Conservation (phyloP, 352 stramenopile species). For the Thraustochytrium sp. region DNA sequence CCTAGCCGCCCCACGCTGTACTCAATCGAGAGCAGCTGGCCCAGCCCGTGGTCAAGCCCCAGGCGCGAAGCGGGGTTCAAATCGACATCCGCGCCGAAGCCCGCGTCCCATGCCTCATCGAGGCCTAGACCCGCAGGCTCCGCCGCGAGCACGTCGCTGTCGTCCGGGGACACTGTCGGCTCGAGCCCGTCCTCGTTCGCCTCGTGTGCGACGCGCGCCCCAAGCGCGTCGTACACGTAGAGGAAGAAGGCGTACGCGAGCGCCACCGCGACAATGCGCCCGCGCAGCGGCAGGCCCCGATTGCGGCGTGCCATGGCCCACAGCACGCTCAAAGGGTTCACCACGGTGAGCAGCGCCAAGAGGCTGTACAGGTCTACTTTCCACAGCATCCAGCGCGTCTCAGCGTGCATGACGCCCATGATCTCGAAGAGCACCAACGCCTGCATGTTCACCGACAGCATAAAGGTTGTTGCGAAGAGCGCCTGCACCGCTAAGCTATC, state of each 20-base stretch:
- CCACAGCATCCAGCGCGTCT: constrained; percentile 34
- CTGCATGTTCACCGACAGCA: constrained; percentile 39
- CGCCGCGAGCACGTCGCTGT: background rate
- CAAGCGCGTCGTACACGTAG: background rate
- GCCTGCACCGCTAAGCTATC: constrained; percentile 2
- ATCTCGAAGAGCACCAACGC: constrained; percentile 32
- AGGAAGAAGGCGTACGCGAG: background rate
- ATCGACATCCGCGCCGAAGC: too few relatives aligned
- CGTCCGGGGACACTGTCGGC: too few relatives aligned
- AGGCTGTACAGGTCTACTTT: constrained; percentile 27
- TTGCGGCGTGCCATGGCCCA: background rate
- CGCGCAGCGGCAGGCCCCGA: background rate
- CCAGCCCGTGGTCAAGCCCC: background rate
- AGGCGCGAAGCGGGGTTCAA: too few relatives aligned
- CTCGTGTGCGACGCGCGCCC: background rate
- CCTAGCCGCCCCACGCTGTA: constrained; percentile 11
- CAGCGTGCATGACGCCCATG: constrained; percentile 27
- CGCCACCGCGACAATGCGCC: background rate
- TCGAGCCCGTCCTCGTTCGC: background rate
- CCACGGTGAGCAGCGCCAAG: background rate
- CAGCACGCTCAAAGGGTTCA: background rate
- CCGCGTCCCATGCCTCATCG: too few relatives aligned
- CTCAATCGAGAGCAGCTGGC: constrained; percentile 14
- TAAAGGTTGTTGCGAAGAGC: constrained; percentile 26
- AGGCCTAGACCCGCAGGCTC: too few relatives aligned